A percentile compares a stretch with the other conserved stretches of the same genome.
These are phyloP conservation scores for Amanita muscaria DNA, from an alignment of 768 basidiomycete genomes.

Conservation along the genomic window DNA sequence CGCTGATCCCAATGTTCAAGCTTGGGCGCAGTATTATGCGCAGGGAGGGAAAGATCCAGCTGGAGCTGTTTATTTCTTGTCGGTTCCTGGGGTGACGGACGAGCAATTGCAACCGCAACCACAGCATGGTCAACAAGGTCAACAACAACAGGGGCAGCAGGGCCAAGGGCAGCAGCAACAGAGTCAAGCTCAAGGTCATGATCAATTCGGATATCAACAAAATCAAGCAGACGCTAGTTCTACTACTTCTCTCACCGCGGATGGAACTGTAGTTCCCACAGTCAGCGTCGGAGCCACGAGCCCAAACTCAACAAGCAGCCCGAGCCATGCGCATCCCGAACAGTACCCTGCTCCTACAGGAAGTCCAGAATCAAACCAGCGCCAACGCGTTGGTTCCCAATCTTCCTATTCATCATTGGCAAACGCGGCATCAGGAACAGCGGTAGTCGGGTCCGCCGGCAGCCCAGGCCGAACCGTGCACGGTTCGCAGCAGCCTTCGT, in stretches of 20 bases:
- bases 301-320: too few species aligned
- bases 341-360: too few species aligned
- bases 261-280: background rate
- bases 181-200: conserved; percentile 11
- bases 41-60: conserved; percentile 67
- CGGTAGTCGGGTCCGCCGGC: too few species aligned
- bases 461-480: conserved; percentile 10
- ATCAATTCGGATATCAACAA: conserved; percentile 11
- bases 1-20: conserved; percentile 72
- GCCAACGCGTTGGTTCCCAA: background rate
- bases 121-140: conserved; percentile 11
- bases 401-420: background rate
- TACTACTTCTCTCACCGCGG: background rate
- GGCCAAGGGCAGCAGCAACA: conserved; percentile 13
- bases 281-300: background rate
- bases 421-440: too few species aligned
- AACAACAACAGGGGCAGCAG: conserved; percentile 16
- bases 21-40: conserved; percentile 82
- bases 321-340: too few species aligned
- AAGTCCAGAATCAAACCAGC: too few species aligned
- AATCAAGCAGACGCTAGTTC: conserved; percentile 10
- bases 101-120: conserved; percentile 9
- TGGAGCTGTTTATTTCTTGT: conserved; percentile 75
- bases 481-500: conserved; percentile 27
- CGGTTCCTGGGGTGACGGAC: conserved; percentile 66